A percentile compares a stretch with the other conserved stretches of the same genome.
Evolutionary conservation across 1,284 basidiomycete genomes (phyloP).

Genomic region (Apiotrichum sp.): DNA sequence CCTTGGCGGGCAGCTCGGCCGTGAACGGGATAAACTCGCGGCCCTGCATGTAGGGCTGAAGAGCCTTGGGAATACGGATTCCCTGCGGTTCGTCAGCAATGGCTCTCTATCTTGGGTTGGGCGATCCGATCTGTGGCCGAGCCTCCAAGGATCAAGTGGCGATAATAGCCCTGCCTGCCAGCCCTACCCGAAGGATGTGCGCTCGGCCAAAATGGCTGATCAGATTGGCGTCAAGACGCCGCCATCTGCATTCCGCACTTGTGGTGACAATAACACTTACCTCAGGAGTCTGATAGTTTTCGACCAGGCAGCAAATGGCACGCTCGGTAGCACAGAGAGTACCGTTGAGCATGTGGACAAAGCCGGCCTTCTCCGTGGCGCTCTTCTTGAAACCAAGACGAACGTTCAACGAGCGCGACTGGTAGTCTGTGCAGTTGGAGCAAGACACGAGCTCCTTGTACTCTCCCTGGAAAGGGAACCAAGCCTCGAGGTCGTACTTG

Average conservation of each 20-base stretch:
- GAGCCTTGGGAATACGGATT: slow-evolving; percentile 75
- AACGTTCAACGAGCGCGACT: slow-evolving; percentile 75
- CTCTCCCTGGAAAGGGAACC: slow-evolving; percentile 96
- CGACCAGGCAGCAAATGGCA: slow-evolving; percentile 93
- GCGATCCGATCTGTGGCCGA: no score
- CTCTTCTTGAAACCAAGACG: slow-evolving; percentile 82
- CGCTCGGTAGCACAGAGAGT: slow-evolving; percentile 96
- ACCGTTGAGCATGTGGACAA: slow-evolving; percentile 97
- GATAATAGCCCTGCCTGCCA: no score
- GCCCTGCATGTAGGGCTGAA: slow-evolving; percentile 93
- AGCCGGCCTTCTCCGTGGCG: slow-evolving; percentile 78
- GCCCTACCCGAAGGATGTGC: no score
- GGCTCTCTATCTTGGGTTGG: no score
- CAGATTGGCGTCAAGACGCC: no score
- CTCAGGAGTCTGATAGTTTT: slow-evolving; percentile 95
- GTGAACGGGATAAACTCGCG: slow-evolving; percentile 80
- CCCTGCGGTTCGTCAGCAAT: slow-evolving; percentile 53
- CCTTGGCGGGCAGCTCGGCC: slow-evolving; percentile 41
- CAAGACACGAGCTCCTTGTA: slow-evolving; percentile 94
- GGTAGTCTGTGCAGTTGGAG: slow-evolving; percentile 91
- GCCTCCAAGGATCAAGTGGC: no score
- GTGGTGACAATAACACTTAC: slow-evolving; percentile 50
- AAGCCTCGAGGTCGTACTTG: slow-evolving; percentile 97
- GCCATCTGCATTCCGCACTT: no score
- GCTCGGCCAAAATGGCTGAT: no score